Conservation (phyloP, 768 basidiomycete genomes). For the Leccinum pellstonianum region DNA sequence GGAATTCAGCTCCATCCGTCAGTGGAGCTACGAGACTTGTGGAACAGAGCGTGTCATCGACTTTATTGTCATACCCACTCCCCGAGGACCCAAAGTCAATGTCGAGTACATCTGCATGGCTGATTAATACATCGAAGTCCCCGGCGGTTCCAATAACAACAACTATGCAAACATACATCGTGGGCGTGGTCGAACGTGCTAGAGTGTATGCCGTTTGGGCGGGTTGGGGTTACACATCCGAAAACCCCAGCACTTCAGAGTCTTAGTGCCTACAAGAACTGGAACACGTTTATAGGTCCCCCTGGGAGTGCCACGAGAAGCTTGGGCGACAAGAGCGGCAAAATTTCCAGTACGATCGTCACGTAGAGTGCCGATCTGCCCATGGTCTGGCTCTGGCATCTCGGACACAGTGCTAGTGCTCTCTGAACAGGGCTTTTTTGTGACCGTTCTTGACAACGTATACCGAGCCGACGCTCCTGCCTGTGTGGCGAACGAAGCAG, state of each 20-base stretch:
- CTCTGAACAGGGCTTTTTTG: too few relatives aligned
- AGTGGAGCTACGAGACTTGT: conserved; percentile 99
- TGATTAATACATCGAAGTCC: conserved; percentile 97
- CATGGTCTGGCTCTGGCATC: too few relatives aligned
- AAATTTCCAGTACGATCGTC: too few relatives aligned
- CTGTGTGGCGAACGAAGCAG: too few relatives aligned
- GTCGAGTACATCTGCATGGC: conserved; percentile 99
- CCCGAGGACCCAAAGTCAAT: conserved; percentile 79
- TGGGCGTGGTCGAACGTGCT: conserved; percentile 94
- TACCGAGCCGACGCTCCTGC: too few relatives aligned
- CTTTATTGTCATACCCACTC: conserved; percentile 80
- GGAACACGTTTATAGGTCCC: conserved; percentile 73
- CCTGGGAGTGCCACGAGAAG: too few relatives aligned
- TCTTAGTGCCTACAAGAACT: conserved; percentile 86
- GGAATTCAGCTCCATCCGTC: conserved; percentile 96
- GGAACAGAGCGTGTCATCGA: conserved; percentile 94
- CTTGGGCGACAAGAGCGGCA: too few relatives aligned
- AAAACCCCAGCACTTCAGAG: conserved; percentile 93
- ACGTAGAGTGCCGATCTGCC: too few relatives aligned
- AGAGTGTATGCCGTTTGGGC: conserved; percentile 75
- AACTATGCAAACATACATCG: conserved; percentile 99
- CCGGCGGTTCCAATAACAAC: conserved; percentile 98
- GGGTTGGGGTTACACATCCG: conserved; percentile 99
- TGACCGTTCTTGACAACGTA: too few relatives aligned
- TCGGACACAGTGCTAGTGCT: too few relatives aligned